Evolutionary conservation across 495 filamentous ascomycete genomes (phyloP).

Genomic region (Chlorociboria aeruginascens): DNA sequence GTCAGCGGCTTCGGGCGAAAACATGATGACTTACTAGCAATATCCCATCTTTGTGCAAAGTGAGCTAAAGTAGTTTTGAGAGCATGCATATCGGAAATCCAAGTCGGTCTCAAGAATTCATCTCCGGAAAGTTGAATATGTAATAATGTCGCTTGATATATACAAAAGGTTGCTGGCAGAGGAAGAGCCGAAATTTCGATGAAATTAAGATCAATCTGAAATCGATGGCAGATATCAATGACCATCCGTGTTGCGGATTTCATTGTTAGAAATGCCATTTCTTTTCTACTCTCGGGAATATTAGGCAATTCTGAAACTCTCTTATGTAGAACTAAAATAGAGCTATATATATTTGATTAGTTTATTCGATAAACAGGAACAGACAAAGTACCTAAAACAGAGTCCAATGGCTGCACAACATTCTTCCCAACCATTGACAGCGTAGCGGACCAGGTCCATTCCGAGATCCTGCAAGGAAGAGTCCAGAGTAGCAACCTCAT

Average conservation of each 20-base stretch:
- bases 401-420: conserved; percentile 14
- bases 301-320: conserved; percentile 2
- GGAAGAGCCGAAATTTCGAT: conserved; percentile 9
- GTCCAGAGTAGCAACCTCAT: background rate
- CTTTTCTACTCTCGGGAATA: background rate
- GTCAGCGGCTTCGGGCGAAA: background rate
- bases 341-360: conserved; percentile 14
- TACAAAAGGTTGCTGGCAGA: conserved; percentile 6
- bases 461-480: conserved; percentile 1
- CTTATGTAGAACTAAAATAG: conserved; percentile 6
- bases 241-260: conserved; percentile 11
- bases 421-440: conserved; percentile 14
- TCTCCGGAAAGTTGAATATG: conserved; percentile 12
- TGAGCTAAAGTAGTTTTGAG: conserved; percentile 5
- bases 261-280: conserved; percentile 5
- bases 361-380: background rate
- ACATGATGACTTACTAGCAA: conserved; percentile 5
- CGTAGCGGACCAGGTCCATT: conserved; percentile 5
- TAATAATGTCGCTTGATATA: conserved; percentile 7
- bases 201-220: conserved; percentile 9
- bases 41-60: conserved; percentile 8
- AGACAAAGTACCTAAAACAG: conserved; percentile 3
- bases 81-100: conserved; percentile 5
- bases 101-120: conserved; percentile 3
- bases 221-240: conserved; percentile 7